phyloP scores from a whole-genome alignment of 371 early-diverging fungal species.

The Rhizomucor miehei region DNA sequence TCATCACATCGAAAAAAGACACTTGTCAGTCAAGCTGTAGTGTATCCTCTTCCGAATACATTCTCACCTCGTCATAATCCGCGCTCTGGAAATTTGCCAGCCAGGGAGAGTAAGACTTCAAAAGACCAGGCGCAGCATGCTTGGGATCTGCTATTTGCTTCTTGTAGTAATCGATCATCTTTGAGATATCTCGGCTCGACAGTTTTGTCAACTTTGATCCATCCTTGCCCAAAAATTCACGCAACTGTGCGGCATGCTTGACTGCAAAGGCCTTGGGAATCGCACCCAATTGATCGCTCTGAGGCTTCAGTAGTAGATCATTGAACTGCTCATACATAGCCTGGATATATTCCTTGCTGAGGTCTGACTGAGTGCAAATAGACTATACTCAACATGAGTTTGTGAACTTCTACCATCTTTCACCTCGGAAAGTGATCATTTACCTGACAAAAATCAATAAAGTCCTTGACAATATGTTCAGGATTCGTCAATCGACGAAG shows the following conservation, averaged over 20 bases:
- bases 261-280: constrained; percentile 50
- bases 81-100: constrained; percentile 45
- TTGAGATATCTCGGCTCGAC: constrained; percentile 31
- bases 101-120: constrained; percentile 73
- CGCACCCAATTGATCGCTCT: constrained; percentile 16
- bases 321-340: constrained; percentile 31
- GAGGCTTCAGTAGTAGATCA: constrained; percentile 24
- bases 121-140: constrained; percentile 11
- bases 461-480: constrained; percentile 66
- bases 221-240: constrained; percentile 46
- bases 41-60: constrained; percentile 12
- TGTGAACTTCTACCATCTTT: neutral
- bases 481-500: constrained; percentile 70
- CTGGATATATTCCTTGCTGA: constrained; percentile 14
- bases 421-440: neutral
- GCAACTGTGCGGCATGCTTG: constrained; percentile 45
- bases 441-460: constrained; percentile 52
- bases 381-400: constrained; percentile 3
- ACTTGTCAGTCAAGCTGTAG: neutral
- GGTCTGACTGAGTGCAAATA: constrained; percentile 8
- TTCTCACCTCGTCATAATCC: constrained; percentile 33
- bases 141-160: constrained; percentile 34
- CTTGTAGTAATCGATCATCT: constrained; percentile 33
- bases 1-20: neutral
- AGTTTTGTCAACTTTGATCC: constrained; percentile 42